Evolutionary conservation across 2,329 filamentous ascomycete genomes (phyloP).

Genomic region (Macroventuria anomochaeta): DNA sequence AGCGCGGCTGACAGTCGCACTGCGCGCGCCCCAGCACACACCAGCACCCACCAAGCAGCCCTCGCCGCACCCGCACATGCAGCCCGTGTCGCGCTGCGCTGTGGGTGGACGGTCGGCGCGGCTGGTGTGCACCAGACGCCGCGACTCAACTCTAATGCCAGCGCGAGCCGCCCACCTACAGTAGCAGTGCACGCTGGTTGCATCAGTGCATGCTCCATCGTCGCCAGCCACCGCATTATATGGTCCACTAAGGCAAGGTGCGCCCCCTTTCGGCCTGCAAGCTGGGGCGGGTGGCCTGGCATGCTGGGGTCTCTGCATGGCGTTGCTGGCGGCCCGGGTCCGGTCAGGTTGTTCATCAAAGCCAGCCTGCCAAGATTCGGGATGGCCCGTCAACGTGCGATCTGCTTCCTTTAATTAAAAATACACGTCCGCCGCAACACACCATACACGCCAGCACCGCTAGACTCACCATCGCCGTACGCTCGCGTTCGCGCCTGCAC

Average conservation of each 20-base stretch:
- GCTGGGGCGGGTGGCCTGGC: slow-evolving; percentile 10
- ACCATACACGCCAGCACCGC: slow-evolving; percentile 6
- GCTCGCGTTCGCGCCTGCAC: slow-evolving; percentile 1
- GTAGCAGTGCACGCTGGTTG: no score
- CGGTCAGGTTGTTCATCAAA: slow-evolving; percentile 12
- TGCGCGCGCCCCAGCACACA: not conserved
- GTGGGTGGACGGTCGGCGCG: no score
- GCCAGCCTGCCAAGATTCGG: slow-evolving; percentile 11
- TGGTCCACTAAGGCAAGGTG: no score
- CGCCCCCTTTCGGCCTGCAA: slow-evolving; percentile 12
- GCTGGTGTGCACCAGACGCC: not conserved
- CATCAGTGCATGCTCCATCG: no score
- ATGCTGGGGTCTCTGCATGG: slow-evolving; percentile 17
- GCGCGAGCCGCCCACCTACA: not conserved
- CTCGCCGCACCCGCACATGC: slow-evolving; percentile 3
- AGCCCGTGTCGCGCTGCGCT: not conserved
- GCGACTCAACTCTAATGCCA: no score
- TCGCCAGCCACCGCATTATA: no score
- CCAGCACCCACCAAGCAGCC: not conserved
- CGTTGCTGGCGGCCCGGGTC: slow-evolving; percentile 8
- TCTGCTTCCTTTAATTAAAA: slow-evolving; percentile 22
- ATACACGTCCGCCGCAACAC: slow-evolving; percentile 13
- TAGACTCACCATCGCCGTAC: not conserved
- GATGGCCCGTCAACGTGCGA: slow-evolving; percentile 16
- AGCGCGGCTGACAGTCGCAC: slow-evolving; percentile 16